Evolutionary conservation across 2,329 filamentous ascomycete genomes (phyloP), one percentile per base, ranked within the genome.

Genomic region (Daldinia sp.): DNA sequence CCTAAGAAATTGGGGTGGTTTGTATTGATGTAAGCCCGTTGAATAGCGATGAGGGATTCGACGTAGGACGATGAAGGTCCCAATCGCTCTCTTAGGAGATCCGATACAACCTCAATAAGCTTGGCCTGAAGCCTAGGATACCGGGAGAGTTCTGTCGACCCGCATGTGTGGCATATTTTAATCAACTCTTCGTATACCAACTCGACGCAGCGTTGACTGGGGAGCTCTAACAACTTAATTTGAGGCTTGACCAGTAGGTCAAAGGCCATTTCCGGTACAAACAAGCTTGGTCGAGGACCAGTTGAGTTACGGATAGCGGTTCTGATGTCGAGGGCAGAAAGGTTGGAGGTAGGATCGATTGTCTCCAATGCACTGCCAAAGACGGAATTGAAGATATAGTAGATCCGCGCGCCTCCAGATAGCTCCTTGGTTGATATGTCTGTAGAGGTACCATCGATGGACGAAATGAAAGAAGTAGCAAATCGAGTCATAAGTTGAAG

Each of bases 1-100:
- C 96, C 96, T 15, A 98, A 88, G 84, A 99, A 99, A 81, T 99
- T 99, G 55, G 96, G 96, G 79, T 99, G 96, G 78, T 99, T 99
- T 46, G 96, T 99, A 84, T 99, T 99, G 83, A 99, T 98, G 81
- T 99, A 99, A 20, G 96, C 96, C 73, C 96, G 89, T 81, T 99
- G 96, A 68, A 99, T 99, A 28, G 96, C 92, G 73, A 99, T 99
- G 69, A 99, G 86, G 44, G 95, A 98, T 80, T 98, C 96, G 48
- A 99, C 96, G 74, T 99, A 99, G 59, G 83, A 87, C 1, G 95
- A 97, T 63, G 92, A 90, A 10, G 96, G 96, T 1, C 96, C 96
- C 5, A 99, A 86, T 67, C 95, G 89, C 82, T 99, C 96, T 61
- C 96, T 90, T 58, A 99, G 86, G 50, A 99, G 89, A 79, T 99